Percentiles rank a stretch among this genome's conserved stretches.
phyloP scores from a whole-genome alignment of 768 basidiomycete species.

The Tephrocybe rancida region DNA sequence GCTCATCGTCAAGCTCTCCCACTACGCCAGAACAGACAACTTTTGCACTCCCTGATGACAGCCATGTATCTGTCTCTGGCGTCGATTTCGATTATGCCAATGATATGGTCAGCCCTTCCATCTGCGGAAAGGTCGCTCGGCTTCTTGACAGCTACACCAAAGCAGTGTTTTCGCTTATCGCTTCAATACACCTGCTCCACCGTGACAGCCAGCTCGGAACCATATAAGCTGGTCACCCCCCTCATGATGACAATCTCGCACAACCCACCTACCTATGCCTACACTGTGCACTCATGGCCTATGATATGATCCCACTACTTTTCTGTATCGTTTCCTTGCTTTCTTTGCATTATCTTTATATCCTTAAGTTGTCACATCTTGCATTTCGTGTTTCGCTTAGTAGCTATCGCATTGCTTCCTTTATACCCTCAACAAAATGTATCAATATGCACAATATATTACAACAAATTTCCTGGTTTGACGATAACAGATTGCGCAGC shows the following conservation, averaged over 20 bases:
- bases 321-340: neutral
- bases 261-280: too few relatives aligned
- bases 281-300: too few relatives aligned
- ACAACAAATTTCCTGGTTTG: neutral
- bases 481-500: neutral
- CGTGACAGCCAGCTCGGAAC: neutral
- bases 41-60: conserved; percentile 1
- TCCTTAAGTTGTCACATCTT: too few relatives aligned
- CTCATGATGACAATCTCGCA: too few relatives aligned
- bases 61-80: conserved; percentile 5
- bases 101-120: neutral
- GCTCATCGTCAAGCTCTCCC: conserved; percentile 13
- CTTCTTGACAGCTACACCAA: neutral
- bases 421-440: neutral
- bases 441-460: conserved; percentile 3
- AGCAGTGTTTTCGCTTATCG: neutral
- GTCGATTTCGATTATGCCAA: conserved; percentile 10
- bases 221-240: neutral
- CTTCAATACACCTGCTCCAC: neutral
- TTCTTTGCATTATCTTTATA: too few relatives aligned
- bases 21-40: conserved; percentile 12
- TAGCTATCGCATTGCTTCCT: neutral
- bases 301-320: neutral
- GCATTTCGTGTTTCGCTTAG: neutral
- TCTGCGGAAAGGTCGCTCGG: neutral